Conservation (phyloP, 805 yeast genomes). For the Metschnikowia kunwiensis region DNA sequence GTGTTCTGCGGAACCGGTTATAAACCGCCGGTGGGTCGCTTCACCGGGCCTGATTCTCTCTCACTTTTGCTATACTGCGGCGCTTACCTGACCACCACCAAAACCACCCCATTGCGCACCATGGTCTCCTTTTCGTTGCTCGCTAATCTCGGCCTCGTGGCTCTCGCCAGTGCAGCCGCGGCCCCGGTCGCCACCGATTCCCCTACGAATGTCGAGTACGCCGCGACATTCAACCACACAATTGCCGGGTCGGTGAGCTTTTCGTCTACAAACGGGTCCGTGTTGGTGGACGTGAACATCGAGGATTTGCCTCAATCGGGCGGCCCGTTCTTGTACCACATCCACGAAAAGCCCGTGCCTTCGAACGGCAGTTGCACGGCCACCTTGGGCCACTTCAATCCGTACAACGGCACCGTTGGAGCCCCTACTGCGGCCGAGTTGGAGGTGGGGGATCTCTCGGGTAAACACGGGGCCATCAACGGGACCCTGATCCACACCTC, state of each 20-base stretch:
- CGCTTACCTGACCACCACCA: no score
- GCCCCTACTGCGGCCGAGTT: slow-evolving; percentile 23
- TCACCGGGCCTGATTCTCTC: no score
- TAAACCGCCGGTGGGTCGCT: no score
- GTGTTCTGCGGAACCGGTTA: no score
- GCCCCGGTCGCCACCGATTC: slow-evolving; percentile 32
- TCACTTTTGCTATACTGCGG: no score
- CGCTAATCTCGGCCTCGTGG: slow-evolving; percentile 12
- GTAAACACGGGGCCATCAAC: slow-evolving; percentile 36
- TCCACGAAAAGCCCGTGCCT: slow-evolving; percentile 38
- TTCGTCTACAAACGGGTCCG: slow-evolving; percentile 30
- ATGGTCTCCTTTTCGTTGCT: slow-evolving; percentile 11
- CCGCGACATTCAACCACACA: slow-evolving; percentile 24
- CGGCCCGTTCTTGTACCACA: slow-evolving; percentile 41
- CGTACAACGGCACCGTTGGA: slow-evolving; percentile 31
- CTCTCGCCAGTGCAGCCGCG: slow-evolving; percentile 17
- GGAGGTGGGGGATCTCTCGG: slow-evolving; percentile 41
- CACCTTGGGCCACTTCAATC: slow-evolving; percentile 37
- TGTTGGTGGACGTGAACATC: slow-evolving; percentile 31
- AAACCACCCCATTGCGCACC: background rate
- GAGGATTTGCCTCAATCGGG: slow-evolving; percentile 32
- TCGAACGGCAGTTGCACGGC: slow-evolving; percentile 32
- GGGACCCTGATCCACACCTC: slow-evolving; percentile 25
- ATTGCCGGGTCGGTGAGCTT: slow-evolving; percentile 32
- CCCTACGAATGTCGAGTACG: slow-evolving; percentile 25